Evolutionary conservation across 257 asterid genomes (phyloP).

Genomic region (Solanum pennellii): DNA sequence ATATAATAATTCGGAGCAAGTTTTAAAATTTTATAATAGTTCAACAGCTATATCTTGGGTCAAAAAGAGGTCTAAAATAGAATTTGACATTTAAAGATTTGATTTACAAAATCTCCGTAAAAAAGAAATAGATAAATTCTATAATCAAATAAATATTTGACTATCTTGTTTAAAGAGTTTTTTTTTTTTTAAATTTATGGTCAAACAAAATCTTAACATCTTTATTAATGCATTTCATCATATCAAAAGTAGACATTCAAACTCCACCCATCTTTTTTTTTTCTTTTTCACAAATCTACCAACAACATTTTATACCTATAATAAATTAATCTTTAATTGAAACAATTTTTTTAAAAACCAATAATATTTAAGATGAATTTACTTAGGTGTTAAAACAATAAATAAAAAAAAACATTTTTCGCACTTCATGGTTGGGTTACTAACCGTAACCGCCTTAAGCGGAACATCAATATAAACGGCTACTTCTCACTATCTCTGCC

Average conservation of each 20-base stretch:
- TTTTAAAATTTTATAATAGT: background rate
- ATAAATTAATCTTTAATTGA: background rate
- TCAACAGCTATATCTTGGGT: background rate
- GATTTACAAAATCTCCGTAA: background rate
- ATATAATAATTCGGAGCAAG: background rate
- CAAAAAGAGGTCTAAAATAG: background rate
- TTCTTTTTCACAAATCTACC: background rate
- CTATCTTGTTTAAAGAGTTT: too few species aligned
- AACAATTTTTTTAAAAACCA: background rate
- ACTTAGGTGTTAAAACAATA: background rate
- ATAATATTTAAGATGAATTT: background rate
- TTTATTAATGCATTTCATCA: background rate
- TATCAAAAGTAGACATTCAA: background rate
- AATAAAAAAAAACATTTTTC: background rate
- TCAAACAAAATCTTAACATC: background rate
- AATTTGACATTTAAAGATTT: background rate
- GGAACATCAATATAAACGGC: conserved; percentile 46
- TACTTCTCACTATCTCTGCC: background rate
- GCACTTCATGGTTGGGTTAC: background rate
- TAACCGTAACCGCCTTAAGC: conserved; percentile 21
- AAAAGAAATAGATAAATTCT: too few species aligned
- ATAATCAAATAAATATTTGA: background rate
- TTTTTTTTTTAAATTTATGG: background rate
- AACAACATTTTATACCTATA: background rate
- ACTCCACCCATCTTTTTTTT: background rate